These are phyloP conservation scores for Phytophthora sp. DNA, from an alignment of 352 stramenopile species.

Conservation along the genomic window DNA sequence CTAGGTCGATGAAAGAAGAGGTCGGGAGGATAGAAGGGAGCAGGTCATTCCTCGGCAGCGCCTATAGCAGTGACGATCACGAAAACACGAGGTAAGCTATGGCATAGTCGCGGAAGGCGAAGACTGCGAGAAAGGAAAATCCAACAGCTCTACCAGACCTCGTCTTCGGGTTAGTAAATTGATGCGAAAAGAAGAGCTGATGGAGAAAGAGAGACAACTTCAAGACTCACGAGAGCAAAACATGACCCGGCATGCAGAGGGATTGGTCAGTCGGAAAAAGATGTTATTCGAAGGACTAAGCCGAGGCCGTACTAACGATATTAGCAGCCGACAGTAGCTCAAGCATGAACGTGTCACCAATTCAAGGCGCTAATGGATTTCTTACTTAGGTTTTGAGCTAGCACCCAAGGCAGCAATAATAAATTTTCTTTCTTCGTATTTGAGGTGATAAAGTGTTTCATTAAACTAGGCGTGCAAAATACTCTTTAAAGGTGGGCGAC, in stretches of 20 bases:
- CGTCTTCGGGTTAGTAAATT: slow-evolving; percentile 4
- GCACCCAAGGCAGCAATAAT: not conserved
- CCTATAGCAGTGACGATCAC: slow-evolving; percentile 1
- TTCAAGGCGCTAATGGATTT: not conserved
- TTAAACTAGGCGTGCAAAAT: not conserved
- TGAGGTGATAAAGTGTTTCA: not conserved
- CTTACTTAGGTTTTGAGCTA: not conserved
- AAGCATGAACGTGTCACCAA: no score
- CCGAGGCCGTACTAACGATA: not conserved
- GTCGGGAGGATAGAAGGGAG: not conserved
- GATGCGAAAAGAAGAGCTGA: slow-evolving; percentile 1
- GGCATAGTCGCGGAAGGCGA: not conserved
- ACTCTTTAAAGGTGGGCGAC: slow-evolving; percentile 8
- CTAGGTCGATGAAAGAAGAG: not conserved
- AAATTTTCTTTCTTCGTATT: not conserved
- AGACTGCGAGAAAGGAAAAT: not conserved
- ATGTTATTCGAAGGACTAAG: not conserved
- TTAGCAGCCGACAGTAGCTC: no score
- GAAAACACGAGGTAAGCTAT: slow-evolving; percentile 1
- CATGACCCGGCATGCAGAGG: not conserved
- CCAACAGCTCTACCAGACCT: not conserved
- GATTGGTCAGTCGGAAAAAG: not conserved
- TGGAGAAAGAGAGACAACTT: slow-evolving; percentile 6
- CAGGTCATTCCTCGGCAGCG: not conserved
- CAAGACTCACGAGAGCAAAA: slow-evolving; percentile 3